Evolutionary conservation across 2,329 filamentous ascomycete species (phyloP).

Genomic region (Aspergillus hiratsukae): DNA sequence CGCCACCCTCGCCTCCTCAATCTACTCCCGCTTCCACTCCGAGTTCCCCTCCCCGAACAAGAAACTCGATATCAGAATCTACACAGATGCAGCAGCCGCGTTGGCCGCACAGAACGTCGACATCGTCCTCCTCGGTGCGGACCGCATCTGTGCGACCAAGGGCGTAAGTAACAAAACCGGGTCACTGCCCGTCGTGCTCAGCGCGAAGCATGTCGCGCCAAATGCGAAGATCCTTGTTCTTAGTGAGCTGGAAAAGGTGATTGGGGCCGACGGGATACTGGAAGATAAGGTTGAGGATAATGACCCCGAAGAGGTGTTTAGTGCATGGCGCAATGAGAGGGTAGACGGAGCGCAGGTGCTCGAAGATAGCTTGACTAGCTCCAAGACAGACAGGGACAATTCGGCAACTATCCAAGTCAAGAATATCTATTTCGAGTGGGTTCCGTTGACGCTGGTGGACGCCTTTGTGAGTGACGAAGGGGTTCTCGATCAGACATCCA

Average conservation of each 20-base stretch:
- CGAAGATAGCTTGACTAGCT: constrained; percentile 7
- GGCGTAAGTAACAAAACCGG: constrained; percentile 65
- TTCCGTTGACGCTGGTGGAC: constrained; percentile 49
- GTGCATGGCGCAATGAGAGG: constrained; percentile 41
- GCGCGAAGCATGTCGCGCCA: constrained; percentile 48
- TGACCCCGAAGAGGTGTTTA: constrained; percentile 47
- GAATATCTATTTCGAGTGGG: constrained; percentile 60
- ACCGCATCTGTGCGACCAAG: constrained; percentile 55
- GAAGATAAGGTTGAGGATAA: constrained; percentile 53
- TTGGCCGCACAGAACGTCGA: constrained; percentile 51
- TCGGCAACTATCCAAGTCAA: constrained; percentile 30
- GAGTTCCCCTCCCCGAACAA: constrained; percentile 14
- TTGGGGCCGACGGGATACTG: constrained; percentile 42
- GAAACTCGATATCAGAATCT: constrained; percentile 45
- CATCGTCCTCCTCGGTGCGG: constrained; percentile 60
- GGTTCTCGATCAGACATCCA: constrained; percentile 21
- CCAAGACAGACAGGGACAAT: constrained; percentile 6
- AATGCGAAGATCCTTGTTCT: constrained; percentile 51
- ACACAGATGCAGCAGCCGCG: constrained; percentile 58
- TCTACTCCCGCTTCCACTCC: constrained; percentile 18
- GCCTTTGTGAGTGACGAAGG: constrained; percentile 55
- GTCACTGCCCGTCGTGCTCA: constrained; percentile 55
- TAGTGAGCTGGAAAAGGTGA: constrained; percentile 60
- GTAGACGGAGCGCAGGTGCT: constrained; percentile 23
- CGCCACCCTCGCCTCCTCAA: constrained; percentile 49